Percentiles rank a stretch among this genome's conserved stretches.
Evolutionary conservation across 2,329 filamentous ascomycete genomes (phyloP).

Genomic region (Hypoxylon sp.): DNA sequence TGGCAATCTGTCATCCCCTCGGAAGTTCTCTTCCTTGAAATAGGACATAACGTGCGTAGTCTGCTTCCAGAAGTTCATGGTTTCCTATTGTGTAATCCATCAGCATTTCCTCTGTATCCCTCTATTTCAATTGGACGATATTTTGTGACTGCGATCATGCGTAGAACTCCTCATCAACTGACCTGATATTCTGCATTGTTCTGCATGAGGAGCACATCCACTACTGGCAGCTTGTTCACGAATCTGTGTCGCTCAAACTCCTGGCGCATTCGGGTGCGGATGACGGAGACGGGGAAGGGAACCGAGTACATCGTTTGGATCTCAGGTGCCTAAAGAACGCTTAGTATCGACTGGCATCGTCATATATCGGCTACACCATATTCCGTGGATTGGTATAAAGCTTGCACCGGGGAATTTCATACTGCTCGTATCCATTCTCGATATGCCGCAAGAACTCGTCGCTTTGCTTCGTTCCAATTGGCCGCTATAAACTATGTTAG

Average conservation of each 20-base stretch:
- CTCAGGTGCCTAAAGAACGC: conserved; percentile 81
- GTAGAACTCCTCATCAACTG: conserved; percentile 34
- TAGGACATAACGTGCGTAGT: conserved; percentile 96
- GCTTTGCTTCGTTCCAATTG: conserved; percentile 91
- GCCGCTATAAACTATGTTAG: conserved; percentile 72
- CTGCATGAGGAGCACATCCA: conserved; percentile 92
- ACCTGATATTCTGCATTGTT: conserved; percentile 97
- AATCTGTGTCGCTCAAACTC: conserved; percentile 97
- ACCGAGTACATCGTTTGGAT: conserved; percentile 98
- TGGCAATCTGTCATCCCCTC: conserved; percentile 84
- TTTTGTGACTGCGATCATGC: neutral
- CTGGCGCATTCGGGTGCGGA: conserved; percentile 94
- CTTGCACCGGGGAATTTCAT: conserved; percentile 59
- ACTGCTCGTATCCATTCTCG: conserved; percentile 97
- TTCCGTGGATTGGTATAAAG: conserved; percentile 19
- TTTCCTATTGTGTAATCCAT: conserved; percentile 75
- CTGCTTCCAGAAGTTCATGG: conserved; percentile 99
- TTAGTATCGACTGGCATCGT: conserved; percentile 5
- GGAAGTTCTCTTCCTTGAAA: conserved; percentile 86
- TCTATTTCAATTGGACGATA: neutral
- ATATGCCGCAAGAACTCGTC: conserved; percentile 89
- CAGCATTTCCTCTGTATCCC: conserved; percentile 25
- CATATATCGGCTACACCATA: neutral
- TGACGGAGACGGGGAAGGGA: conserved; percentile 85
- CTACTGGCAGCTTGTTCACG: conserved; percentile 87